Base-by-base conservation (phyloP, 2,329 filamentous ascomycete genomes). In the Phyllosticta citribraziliensis region DNA sequence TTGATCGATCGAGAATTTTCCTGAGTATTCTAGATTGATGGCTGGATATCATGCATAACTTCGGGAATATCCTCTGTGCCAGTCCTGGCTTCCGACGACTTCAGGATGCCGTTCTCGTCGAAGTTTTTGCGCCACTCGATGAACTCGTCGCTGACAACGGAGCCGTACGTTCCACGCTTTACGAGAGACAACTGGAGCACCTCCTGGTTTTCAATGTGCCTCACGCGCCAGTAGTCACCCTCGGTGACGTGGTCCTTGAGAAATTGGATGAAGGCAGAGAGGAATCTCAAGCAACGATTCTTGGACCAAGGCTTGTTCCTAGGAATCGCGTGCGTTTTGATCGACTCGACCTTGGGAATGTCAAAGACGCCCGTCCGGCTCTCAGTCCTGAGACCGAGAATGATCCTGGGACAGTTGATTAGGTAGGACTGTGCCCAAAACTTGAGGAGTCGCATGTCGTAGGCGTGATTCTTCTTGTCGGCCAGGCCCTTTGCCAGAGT, bases 341-440 rank as follows among this genome's bases (percentile, higher is more conserved):
- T 83, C 69, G 96, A 89, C 71, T 96, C 84, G 12, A 95, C 71
- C 12, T 83, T 80, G 55, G 81, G 60, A 14, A 25, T 22, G 4
- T 52, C 80, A 22, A 99, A 78, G 58, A 89, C 82, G 8, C 94
- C 93, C 60, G 86, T 70, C 61, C 81, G 84, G 35, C 83, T 86
- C 55, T 52, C 40, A 10, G 40, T 47, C 5, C 94, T 86, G 72
- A 94, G 97, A 0, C 94, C 94, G 30, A 99, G 88, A 54, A 97
- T 85, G 65, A 99, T 90, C 66, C 87, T 94, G 0, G 91, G 91
- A 0, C 97, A 92, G 51, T 93, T 93, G 1, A 99, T 85, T 2
- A 99, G 80, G 70, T 96, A 99, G 0, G 89, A 96, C 73, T 97
- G 94, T 14, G 93, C 90, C 94, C 94, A 99, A 76, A 93, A 96